Evolutionary conservation across 1,139 yeast species (phyloP).

Genomic region (Diutina rugosa): DNA sequence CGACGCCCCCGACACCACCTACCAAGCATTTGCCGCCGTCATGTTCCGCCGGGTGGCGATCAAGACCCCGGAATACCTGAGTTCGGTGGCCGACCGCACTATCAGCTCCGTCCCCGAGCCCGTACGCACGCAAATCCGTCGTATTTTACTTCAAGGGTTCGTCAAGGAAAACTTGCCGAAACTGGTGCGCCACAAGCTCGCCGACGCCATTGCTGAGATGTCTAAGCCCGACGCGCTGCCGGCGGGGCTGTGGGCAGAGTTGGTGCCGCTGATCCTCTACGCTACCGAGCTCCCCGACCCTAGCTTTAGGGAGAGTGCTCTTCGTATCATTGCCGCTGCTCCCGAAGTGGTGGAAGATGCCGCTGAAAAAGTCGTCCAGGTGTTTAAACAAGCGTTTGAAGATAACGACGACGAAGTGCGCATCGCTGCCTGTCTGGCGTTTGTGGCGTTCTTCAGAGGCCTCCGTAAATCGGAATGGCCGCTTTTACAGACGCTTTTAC

Average conservation of each 20-base stretch:
- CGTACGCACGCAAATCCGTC: conserved; percentile 51
- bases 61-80: conserved; percentile 53
- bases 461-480: conserved; percentile 74
- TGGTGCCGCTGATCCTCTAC: conserved; percentile 61
- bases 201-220: conserved; percentile 90
- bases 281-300: conserved; percentile 52
- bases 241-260: conserved; percentile 59
- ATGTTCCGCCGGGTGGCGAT: conserved; percentile 79
- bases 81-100: conserved; percentile 61
- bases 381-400: conserved; percentile 68
- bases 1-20: conserved; percentile 39
- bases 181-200: conserved; percentile 70
- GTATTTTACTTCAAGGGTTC: conserved; percentile 62
- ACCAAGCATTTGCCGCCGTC: conserved; percentile 68
- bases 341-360: conserved; percentile 64
- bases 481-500: conserved; percentile 62
- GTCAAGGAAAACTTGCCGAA: conserved; percentile 37
- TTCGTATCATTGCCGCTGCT: conserved; percentile 74
- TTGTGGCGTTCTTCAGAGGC: conserved; percentile 77
- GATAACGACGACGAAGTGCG: conserved; percentile 74
- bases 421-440: conserved; percentile 85
- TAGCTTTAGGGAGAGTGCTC: conserved; percentile 81
- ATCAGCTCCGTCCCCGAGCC: conserved; percentile 55
- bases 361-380: conserved; percentile 45
- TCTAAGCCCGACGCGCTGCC: conserved; percentile 52